Percentiles rank a stretch among this genome's conserved stretches.
Evolutionary conservation across 225 moss, liverwort and hornwort genomes (phyloP).

Genomic region (Rhytidiadelphus loreus): DNA sequence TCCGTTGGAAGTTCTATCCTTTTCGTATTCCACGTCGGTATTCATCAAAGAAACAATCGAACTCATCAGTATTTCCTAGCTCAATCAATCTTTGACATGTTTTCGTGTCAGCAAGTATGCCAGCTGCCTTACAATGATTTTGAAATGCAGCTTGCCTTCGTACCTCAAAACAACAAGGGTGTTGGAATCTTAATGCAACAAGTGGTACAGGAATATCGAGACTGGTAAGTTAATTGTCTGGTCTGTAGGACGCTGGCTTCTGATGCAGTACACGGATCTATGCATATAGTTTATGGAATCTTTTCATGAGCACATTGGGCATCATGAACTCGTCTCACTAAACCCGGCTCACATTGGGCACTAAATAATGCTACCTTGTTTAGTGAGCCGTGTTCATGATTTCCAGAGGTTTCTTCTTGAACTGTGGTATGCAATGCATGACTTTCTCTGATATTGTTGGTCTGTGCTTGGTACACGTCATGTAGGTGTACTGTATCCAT

Average conservation of each 20-base stretch:
- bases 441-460: neutral
- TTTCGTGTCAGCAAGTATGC: neutral
- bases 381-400: neutral
- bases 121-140: neutral
- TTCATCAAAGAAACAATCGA: neutral
- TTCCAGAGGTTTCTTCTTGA: neutral
- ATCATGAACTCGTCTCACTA: no score
- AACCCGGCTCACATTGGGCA: no score
- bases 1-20: neutral
- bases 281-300: neutral
- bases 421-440: neutral
- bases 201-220: slow-evolving; percentile 50
- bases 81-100: neutral
- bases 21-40: neutral
- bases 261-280: neutral
- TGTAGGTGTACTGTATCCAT: neutral
- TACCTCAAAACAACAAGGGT: slow-evolving; percentile 57
- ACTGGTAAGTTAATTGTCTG: slow-evolving; percentile 32
- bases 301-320: neutral
- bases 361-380: neutral
- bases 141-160: slow-evolving; percentile 63
- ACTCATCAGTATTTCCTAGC: neutral
- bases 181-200: slow-evolving; percentile 52
- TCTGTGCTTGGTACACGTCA: neutral
- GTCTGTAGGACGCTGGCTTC: neutral